These are phyloP conservation scores for Scheffersomyces illinoinensis DNA, from an alignment of 1,139 yeast species.

Conservation along the genomic window DNA sequence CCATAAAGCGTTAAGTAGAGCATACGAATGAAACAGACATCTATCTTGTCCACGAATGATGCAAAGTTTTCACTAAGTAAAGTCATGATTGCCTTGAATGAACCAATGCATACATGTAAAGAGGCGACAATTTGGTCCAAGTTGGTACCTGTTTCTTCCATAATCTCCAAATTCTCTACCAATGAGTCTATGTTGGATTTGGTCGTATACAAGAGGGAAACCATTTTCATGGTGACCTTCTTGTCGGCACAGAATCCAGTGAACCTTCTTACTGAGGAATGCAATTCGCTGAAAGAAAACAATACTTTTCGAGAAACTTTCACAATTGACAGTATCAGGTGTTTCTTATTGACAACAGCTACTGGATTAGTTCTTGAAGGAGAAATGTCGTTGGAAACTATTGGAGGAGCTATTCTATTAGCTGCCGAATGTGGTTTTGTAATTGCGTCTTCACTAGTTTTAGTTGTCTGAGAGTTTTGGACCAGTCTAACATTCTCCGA, in stretches of 20 bases:
- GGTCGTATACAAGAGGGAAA: conserved; percentile 54
- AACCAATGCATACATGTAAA: conserved; percentile 34
- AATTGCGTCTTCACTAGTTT: conserved; percentile 8
- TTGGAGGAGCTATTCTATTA: not conserved
- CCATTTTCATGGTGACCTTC: conserved; percentile 58
- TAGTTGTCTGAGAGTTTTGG: not conserved
- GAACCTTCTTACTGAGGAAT: conserved; percentile 65
- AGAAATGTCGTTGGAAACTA: not conserved
- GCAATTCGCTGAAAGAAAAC: conserved; percentile 68
- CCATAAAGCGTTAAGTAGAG: conserved; percentile 71
- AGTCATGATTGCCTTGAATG: conserved; percentile 56
- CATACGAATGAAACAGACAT: conserved; percentile 71
- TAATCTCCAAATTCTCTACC: conserved; percentile 59
- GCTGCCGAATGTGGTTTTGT: not conserved
- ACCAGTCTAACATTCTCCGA: not conserved
- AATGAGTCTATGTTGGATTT: conserved; percentile 60
- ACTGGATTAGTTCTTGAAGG: conserved; percentile 1
- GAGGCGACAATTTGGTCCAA: conserved; percentile 26
- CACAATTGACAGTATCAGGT: conserved; percentile 32
- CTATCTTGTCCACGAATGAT: conserved; percentile 55
- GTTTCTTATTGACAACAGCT: conserved; percentile 9
- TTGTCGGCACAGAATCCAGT: conserved; percentile 69
- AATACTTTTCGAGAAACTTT: conserved; percentile 57
- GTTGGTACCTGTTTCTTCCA: conserved; percentile 37
- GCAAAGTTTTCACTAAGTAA: conserved; percentile 49